Base-by-base conservation (phyloP, 345 rosid species). In the Turritis glabra region DNA sequence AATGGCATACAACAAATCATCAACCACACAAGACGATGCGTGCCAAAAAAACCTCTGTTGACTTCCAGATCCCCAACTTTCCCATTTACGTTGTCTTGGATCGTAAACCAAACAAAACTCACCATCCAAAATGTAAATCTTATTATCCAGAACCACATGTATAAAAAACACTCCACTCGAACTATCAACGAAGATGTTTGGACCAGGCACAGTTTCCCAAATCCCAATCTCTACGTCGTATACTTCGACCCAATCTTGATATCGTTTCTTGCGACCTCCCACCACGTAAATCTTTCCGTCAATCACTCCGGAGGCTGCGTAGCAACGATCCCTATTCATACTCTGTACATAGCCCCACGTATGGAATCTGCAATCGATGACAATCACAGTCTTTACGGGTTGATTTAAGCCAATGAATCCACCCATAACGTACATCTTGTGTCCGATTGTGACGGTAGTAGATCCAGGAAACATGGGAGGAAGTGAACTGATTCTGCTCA, bases 261-360 rank as follows among this genome's bases (percentile, higher is more conserved):
- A 1, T 11, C 0, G 7, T 11, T 9, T n/a, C 37, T 0, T 0
- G 56, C 74, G 18, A 3, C 66, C 73, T 54, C 73, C 63, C 19
- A 54, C 8, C 3, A 68, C 73, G 3, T 54, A 69, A 8, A 69
- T 69, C 22, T 55, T 55, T 14, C 73, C n/a, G 53, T 19, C 52
- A 2, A 55, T 27, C 0, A 55, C 41, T 56, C 73, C 64, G 4
- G 67, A 40, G 9, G 63, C 61, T 17, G 73, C 63, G 2, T 2
- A 6, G 40, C 1, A 0, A 2, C 73, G 73, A 26, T 0, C 7
- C 22, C 26, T 46, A 6, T 5, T 2, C 64, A 55, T 55, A 19
- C 9, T 0, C 41, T 7, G 52, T 41, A 55, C 64, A 12, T 0
- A 1, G 23, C 17, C 2, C 17, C 5, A 17, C 19, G 26, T 40